These are phyloP conservation scores for Paraphoma sp. DNA, from an alignment of 2,329 filamentous ascomycete genomes.

Conservation along the genomic window DNA sequence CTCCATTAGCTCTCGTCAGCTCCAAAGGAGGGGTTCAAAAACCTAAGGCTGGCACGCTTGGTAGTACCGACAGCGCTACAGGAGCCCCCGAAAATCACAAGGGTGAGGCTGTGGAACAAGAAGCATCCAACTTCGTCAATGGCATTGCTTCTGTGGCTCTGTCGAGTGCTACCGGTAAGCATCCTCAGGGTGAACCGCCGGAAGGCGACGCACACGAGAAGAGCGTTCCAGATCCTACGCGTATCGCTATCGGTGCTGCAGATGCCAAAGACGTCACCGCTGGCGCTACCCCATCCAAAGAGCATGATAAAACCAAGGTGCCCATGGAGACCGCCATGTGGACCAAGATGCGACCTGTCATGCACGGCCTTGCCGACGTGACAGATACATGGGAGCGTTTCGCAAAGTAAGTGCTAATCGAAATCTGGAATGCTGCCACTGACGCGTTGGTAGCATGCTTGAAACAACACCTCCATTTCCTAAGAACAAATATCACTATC, in stretches of 20 bases:
- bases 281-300: constrained; percentile 57
- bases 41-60: constrained; percentile 76
- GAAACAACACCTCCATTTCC: constrained; percentile 58
- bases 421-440: constrained; percentile 2
- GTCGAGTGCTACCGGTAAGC: constrained; percentile 77
- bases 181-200: constrained; percentile 69
- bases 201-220: constrained; percentile 53
- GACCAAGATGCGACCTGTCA: constrained; percentile 75
- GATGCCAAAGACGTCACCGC: constrained; percentile 61
- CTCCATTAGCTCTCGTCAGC: constrained; percentile 76
- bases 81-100: constrained; percentile 84
- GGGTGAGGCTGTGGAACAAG: constrained; percentile 82
- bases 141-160: constrained; percentile 75
- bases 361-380: constrained; percentile 68
- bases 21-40: constrained; percentile 76
- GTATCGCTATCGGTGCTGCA: constrained; percentile 60
- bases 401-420: constrained; percentile 56
- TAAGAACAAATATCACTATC: constrained; percentile 51
- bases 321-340: constrained; percentile 80
- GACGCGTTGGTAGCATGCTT: constrained; percentile 45
- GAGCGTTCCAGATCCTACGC: constrained; percentile 67
- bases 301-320: constrained; percentile 78
- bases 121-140: constrained; percentile 81
- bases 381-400: constrained; percentile 70
- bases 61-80: constrained; percentile 77